These are phyloP conservation scores for Talaromyces sp. DNA, from an alignment of 2,329 filamentous ascomycete species.

Conservation along the genomic window DNA sequence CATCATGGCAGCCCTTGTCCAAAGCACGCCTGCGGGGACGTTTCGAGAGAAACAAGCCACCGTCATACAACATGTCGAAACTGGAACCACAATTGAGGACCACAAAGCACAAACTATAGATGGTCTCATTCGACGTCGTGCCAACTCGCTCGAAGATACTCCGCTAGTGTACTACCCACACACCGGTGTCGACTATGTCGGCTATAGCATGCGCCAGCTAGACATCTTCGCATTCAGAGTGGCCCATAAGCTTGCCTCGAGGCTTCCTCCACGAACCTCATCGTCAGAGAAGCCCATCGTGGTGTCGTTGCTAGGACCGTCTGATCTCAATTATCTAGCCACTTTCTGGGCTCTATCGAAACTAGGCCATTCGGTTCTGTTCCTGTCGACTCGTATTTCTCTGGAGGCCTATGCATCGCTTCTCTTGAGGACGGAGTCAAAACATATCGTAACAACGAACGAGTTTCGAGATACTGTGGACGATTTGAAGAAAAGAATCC, in stretches of 20 bases:
- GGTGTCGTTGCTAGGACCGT: conserved; percentile 51
- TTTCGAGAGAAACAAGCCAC: neutral
- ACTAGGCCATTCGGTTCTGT: conserved; percentile 53
- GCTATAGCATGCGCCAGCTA: conserved; percentile 48
- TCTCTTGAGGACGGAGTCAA: conserved; percentile 42
- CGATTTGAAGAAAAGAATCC: conserved; percentile 24
- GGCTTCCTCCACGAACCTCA: conserved; percentile 23
- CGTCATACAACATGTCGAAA: conserved; percentile 4
- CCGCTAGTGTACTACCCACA: conserved; percentile 46
- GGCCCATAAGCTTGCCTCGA: conserved; percentile 28
- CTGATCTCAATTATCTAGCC: conserved; percentile 54
- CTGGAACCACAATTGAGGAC: neutral
- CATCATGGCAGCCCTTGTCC: conserved; percentile 3
- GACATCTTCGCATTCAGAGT: conserved; percentile 36
- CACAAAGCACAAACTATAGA: conserved; percentile 34
- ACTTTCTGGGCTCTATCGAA: conserved; percentile 53
- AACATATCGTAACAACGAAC: conserved; percentile 31
- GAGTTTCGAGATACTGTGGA: conserved; percentile 25
- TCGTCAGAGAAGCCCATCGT: conserved; percentile 33
- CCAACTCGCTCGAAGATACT: conserved; percentile 32
- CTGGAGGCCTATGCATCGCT: conserved; percentile 50
- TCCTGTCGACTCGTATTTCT: conserved; percentile 54
- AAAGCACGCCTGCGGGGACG: neutral
- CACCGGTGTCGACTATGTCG: conserved; percentile 43
- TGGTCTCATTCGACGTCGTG: conserved; percentile 38